Base-by-base conservation (phyloP, 257 asterid genomes). In the Plantago ovata region DNA sequence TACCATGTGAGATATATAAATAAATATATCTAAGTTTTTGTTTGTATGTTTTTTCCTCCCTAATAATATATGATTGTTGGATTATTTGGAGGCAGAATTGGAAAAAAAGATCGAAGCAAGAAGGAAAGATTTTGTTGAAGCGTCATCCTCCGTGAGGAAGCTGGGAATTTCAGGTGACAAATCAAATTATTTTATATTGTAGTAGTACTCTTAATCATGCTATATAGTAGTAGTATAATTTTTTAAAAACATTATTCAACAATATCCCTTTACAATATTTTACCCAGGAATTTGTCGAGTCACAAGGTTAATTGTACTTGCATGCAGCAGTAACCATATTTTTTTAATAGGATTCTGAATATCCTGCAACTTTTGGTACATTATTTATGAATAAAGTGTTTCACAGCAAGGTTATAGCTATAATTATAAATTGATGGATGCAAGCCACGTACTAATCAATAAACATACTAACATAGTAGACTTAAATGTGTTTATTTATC, bases 91-190 rank as follows among this genome's bases (percentile, higher is more conserved):
- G 61, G 64, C 82, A 79, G 88, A 81, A 60, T 38, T 58, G 67
- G 84, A 82, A 44, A 19, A n/a, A 47, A 73, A 33, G 58, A 69
- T 75, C 52, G 24, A 68, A 51, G 67, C 90, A 56, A 56, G 61
- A 56, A 39, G 24, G 49, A 56, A 56, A 56, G 61, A 38, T 36
- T 9, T 56, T 18, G 13, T 49, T 40, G 61, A 56, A 39, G 61
- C 48, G 36, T 39, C 54, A 49, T 18, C 61, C 20, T 56, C 24
- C 38, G 19, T 39, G 61, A 71, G 43, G 60, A 54, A 54, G n/a
- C n/a, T n/a, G 14, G 61, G 61, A 10, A 38, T 56, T 48, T 56
- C 48, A 0, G 61, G 61, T 56, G 58, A 13, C 7, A 56, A 45
- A 38, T 19, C 13, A 7, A 38, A 16, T 56, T 8, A 56, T 18